Base-by-base conservation (phyloP, 169 alveolate species). In the Sarcocystis neurona region DNA sequence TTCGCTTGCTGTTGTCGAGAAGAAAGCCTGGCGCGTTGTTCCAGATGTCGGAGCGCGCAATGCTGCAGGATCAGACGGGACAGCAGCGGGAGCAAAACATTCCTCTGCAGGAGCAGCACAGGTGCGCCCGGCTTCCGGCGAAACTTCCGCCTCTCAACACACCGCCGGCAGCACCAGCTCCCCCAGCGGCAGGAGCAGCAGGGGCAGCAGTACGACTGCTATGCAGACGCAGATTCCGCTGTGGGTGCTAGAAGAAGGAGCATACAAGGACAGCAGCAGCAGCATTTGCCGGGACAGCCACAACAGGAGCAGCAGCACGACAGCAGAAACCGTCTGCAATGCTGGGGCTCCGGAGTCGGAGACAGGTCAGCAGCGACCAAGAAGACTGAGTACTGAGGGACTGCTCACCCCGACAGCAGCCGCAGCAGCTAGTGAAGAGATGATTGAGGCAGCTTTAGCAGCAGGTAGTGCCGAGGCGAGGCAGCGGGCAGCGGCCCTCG, bases 1-100 rank as follows among this genome's bases (percentile, higher is more conserved):
- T 15, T 72, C 82, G 34, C 58, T 39, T 30, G 82, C 82, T 18
- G 82, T 72, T 53, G n/a, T 12, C 37, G 82, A 72, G 56, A 72
- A 23, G 18, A 32, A 43, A 5, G 82, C 82, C 1, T n/a, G n/a
- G n/a, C n/a, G n/a, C n/a, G n/a, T n/a, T n/a, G n/a, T n/a, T n/a
- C n/a, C n/a, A n/a, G n/a, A n/a, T n/a, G 82, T 72, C 30, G 70
- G 23, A 37, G 39, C 39, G 8, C 44, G 43, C 10, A 41, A 10
- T 1, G 34, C 10, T 1, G 75, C 8, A 18, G 46, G 46, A 3
- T 2, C 39, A 3, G 72, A 23, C 10, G 30, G n/a, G 15, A 2
- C 72, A 3, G 72, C 10, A 18, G 72, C 10, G 72, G 39, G n/a
- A 34, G 10, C 32, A 27, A 34, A 8, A 50, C n/a, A 50, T 50